Percentiles rank a stretch among this genome's conserved stretches.
Conservation (phyloP, 208 protist genomes). For the Leishmania gerbilli region DNA sequence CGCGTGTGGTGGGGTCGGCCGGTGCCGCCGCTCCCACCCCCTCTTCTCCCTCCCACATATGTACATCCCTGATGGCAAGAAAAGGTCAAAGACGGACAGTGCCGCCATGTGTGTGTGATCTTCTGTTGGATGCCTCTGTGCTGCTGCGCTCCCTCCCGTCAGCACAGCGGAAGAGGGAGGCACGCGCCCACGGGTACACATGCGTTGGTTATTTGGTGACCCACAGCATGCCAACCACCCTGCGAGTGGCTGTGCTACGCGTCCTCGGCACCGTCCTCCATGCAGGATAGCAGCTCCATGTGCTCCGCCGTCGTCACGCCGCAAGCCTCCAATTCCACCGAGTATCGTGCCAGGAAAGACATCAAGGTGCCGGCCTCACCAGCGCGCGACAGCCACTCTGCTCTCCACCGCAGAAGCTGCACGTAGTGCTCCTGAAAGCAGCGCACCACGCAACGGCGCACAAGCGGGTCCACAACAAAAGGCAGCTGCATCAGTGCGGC, state of each 20-base stretch:
- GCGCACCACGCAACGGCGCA: constrained; percentile 60
- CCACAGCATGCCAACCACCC: background rate
- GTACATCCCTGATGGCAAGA: background rate
- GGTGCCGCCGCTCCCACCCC: background rate
- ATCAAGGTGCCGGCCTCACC: constrained; percentile 34
- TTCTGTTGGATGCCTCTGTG: background rate
- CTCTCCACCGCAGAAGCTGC: constrained; percentile 34
- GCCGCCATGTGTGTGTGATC: background rate
- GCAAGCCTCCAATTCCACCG: constrained; percentile 57
- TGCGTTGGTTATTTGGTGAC: background rate
- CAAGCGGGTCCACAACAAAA: constrained; percentile 53
- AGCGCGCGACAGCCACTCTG: constrained; percentile 20
- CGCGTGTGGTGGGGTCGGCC: background rate
- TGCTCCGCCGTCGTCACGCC: constrained; percentile 46
- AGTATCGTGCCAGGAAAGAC: constrained; percentile 54
- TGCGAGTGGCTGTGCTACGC: background rate
- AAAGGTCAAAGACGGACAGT: background rate
- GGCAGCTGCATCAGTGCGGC: constrained; percentile 47
- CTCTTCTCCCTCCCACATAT: background rate
- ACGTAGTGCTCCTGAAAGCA: constrained; percentile 83
- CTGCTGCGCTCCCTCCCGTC: background rate
- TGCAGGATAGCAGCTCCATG: constrained; percentile 62
- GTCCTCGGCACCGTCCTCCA: constrained; percentile 29
- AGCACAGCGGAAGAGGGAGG: background rate
- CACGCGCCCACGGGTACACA: background rate